Evolutionary conservation across 305 asterid genomes (phyloP), one percentile per base, ranked within the genome.

Genomic region (Striga hermonthica): DNA sequence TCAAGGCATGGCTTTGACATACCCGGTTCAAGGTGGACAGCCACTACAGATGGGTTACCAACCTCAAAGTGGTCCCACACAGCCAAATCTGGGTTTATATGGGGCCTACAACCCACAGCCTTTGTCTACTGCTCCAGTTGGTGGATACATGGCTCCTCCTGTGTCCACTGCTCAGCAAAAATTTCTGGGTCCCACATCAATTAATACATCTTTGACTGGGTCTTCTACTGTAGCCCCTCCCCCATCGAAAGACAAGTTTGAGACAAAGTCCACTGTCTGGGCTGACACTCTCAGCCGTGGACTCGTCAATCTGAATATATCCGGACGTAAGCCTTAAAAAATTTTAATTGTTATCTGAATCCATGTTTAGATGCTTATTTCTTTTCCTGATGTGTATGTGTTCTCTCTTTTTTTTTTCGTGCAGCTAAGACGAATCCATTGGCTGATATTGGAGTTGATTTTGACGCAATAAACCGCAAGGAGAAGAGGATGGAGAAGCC

Each of bases 401-500:
- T n/a, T n/a, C n/a, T n/a, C n/a, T n/a, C n/a, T n/a, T n/a, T n/a
- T n/a, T n/a, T n/a, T n/a, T n/a, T n/a, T 66, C 50, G 47, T 83
- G 96, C 86, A 93, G 99, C 92, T 41, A 93, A 93, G 78, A 83
- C 95, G 62, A 88, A 90, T 74, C 99, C 97, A 11, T 62, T 90
- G 75, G 80, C 86, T 67, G 94, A 88, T 75, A 90, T 93, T 43
- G 99, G 99, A 78, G 89, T 93, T 74, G 97, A 93, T 77, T 93
- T 93, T 75, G 99, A 93, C 63, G 89, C 96, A 58, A 83, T 93
- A 71, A 93, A 93, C 66, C 96, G 97, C 52, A 88, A 73, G 87
- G 99, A 93, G 75, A 93, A 86, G 79, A 82, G 97, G 78, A 82
- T 93, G 95, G 99, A 90, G 72, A 90, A 90, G 72, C 95, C 94